Base-by-base conservation (phyloP, 2,329 filamentous ascomycete genomes). In the Fusarium robinianum region DNA sequence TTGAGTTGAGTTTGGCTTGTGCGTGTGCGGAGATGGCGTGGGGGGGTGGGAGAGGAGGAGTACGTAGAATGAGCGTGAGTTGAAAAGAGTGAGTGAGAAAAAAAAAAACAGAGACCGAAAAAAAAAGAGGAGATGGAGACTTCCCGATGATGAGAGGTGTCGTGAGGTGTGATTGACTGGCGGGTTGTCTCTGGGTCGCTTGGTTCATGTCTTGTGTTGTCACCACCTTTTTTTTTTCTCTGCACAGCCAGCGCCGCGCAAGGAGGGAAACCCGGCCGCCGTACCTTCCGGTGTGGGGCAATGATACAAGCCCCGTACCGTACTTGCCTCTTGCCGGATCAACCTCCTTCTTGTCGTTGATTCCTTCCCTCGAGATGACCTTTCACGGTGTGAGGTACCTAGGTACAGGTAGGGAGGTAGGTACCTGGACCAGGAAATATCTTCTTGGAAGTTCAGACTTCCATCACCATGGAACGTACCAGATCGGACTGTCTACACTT, bases 131-230 rank as follows among this genome's bases (percentile, higher is more conserved):
- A 23, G 17, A 33, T 31, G 40, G 38, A 41, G 41, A 23, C 21
- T 35, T 12, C 23, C 36, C 37, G 21, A 23, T n/a, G 29, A 14
- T 23, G 35, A 23, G 23, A 26, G 34, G 32, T 32, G 23, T 15
- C 17, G 17, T 12, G 23, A 25, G 10, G 23, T 4, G 10, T 25
- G 10, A 11, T 25, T 25, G n/a, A 12, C 8, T 7, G n/a, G 16
- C 12, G 25, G 8, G 25, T 27, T 27, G 25, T 30, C 12, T 12
- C 16, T 36, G 38, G 40, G 49, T 41, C 49, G 42, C 43, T 49
- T 41, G 54, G 52, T 54, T 53, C 44, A 56, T 58, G 44, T 56
- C 43, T 27, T 27, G 25, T 14, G n/a, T 27, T 27, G 25, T 27
- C 25, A 27, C 25, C 25, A n/a, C n/a, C 53, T 52, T 42, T 38